phyloP scores from a whole-genome alignment of 257 asterid genomes.

The Mentha longifolia region DNA sequence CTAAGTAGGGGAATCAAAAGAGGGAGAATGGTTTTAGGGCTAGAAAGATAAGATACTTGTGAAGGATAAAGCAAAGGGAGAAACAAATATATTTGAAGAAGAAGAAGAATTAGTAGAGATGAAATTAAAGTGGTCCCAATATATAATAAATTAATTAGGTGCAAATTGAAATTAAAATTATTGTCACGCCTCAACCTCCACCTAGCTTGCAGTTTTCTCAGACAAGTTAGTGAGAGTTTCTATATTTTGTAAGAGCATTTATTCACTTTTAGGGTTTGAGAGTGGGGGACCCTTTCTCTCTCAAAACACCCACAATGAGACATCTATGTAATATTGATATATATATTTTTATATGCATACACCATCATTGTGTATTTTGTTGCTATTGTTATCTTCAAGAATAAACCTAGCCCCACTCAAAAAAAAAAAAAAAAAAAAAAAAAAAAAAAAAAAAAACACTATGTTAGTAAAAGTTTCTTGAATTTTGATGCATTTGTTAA shows the following conservation, averaged over 20 bases:
- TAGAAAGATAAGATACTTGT: conserved; percentile 32
- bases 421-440: no score
- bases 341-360: not conserved
- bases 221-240: conserved; percentile 39
- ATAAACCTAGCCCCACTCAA: not conserved
- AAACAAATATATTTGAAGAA: not conserved
- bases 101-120: not conserved
- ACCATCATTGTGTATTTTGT: no score
- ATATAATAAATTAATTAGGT: conserved; percentile 15
- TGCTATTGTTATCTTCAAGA: not conserved
- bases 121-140: conserved; percentile 45
- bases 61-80: conserved; percentile 28
- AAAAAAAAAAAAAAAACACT: no score
- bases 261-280: conserved; percentile 41
- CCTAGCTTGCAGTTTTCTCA: conserved; percentile 29
- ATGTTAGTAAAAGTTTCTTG: no score
- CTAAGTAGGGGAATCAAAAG: conserved; percentile 25
- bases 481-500: no score
- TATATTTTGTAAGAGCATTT: conserved; percentile 43
- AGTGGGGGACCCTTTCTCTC: conserved; percentile 39
- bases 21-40: conserved; percentile 19
- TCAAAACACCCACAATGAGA: conserved; percentile 15
- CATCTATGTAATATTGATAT: not conserved
- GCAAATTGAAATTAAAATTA: conserved; percentile 47
- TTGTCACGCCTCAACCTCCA: conserved; percentile 53